Base-by-base conservation (phyloP, 495 filamentous ascomycete genomes). In the Podospora conica region DNA sequence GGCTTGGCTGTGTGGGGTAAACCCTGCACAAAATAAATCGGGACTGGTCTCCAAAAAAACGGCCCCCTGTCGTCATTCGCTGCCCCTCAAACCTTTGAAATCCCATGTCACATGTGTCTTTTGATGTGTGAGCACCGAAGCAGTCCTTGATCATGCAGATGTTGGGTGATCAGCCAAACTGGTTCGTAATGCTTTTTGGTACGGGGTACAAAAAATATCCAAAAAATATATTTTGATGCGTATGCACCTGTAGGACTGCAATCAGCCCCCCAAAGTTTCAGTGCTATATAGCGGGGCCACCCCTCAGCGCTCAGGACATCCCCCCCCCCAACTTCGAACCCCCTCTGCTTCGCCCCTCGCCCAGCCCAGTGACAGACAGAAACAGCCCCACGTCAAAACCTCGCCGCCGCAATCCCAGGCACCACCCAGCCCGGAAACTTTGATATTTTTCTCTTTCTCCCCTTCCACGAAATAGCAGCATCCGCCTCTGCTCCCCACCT, bases 11-110 rank as follows among this genome's bases (percentile, higher is more conserved):
- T n/a, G n/a, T 63, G 61, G 61, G 61, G 61, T 63, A 60, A 63
- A 68, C 63, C 23, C 56, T 61, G 61, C 66, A 69, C 68, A 67
- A 68, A 71, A 68, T 63, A 72, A 69, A 67, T 68, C 48, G 29
- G 61, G 59, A 53, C 40, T 27, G 33, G 53, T 33, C 31, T 63
- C 58, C 60, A 53, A 71, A 71, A 71, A 70, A 63, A 61, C 61
- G 55, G 11, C 20, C 40, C 3, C 18, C 40, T 48, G 40, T 48
- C 18, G 40, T n/a, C 18, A 48, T 48, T 48, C 40, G 40, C 40
- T 48, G 40, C 40, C 8, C 40, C 28, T 48, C 18, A 48, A 18
- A 5, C 33, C 18, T 40, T 40, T 29, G 28, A 40, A 40, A 48
- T 48, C 15, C 40, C 33, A 48, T 48, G 15, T 48, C 15, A 12